These are phyloP conservation scores for Naganishia randhawae DNA, from an alignment of 768 basidiomycete species.

Conservation along the genomic window DNA sequence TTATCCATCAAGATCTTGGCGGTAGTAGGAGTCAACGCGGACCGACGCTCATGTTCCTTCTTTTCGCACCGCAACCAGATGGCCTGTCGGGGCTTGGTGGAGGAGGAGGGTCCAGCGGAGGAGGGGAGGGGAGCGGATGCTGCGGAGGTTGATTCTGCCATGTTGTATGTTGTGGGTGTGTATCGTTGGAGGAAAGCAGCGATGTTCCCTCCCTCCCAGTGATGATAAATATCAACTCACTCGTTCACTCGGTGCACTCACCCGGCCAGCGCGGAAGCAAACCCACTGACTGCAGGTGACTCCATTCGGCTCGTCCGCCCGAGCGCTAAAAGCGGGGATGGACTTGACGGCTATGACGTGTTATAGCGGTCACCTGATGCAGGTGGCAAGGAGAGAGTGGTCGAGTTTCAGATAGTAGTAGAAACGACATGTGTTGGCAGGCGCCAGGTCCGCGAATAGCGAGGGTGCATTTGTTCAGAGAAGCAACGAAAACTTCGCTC, in stretches of 20 bases:
- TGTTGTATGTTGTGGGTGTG: constrained; percentile 1
- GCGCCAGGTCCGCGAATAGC: background rate
- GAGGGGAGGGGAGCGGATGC: constrained; percentile 32
- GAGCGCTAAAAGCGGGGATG: constrained; percentile 6
- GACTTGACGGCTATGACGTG: background rate
- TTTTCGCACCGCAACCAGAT: constrained; percentile 98
- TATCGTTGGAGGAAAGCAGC: too few species aligned
- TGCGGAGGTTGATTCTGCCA: constrained; percentile 30
- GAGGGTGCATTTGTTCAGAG: background rate
- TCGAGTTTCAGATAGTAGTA: background rate
- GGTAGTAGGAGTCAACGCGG: constrained; percentile 87
- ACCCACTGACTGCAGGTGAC: background rate
- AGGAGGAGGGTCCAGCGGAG: constrained; percentile 46
- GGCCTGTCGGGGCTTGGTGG: constrained; percentile 47
- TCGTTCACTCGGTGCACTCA: too few species aligned
- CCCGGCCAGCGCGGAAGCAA: too few species aligned
- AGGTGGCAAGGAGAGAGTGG: background rate
- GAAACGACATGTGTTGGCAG: background rate
- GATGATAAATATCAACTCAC: too few species aligned
- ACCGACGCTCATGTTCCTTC: constrained; percentile 87
- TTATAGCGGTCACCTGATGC: background rate
- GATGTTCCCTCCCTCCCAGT: too few species aligned
- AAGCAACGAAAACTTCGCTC: background rate
- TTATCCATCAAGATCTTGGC: constrained; percentile 81
- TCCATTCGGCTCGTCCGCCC: background rate